Evolutionary conservation across 2,329 filamentous ascomycete species (phyloP).

Genomic region (Aspergillus transmontanensis): DNA sequence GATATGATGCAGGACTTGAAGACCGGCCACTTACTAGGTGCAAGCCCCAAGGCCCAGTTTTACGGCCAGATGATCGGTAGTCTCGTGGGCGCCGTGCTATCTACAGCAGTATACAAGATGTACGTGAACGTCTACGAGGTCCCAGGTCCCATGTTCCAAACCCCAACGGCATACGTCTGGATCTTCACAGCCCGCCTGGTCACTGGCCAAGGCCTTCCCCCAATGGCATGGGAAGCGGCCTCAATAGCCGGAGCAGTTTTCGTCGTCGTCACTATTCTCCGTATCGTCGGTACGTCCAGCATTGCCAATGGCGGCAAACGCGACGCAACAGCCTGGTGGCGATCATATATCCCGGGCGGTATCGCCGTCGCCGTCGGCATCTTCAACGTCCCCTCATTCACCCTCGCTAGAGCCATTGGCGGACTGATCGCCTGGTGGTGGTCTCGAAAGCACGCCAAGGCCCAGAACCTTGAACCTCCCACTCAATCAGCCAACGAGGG

Average conservation of each 20-base stretch:
- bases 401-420: constrained; percentile 80
- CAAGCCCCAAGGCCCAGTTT: constrained; percentile 91
- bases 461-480: not conserved
- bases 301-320: constrained; percentile 32
- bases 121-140: constrained; percentile 90
- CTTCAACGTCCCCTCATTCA: constrained; percentile 97
- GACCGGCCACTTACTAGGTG: constrained; percentile 89
- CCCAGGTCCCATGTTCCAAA: constrained; percentile 86
- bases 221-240: constrained; percentile 81
- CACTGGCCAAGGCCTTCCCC: constrained; percentile 83
- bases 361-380: constrained; percentile 97
- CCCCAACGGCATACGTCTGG: constrained; percentile 95
- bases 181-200: constrained; percentile 93
- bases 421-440: constrained; percentile 80
- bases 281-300: constrained; percentile 57
- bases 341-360: constrained; percentile 79
- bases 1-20: constrained; percentile 98
- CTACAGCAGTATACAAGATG: constrained; percentile 82
- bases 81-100: constrained; percentile 80
- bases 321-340: constrained; percentile 59
- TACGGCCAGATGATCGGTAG: constrained; percentile 94
- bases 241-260: constrained; percentile 75
- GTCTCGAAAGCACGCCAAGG: constrained; percentile 50
- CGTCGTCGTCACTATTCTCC: constrained; percentile 67
- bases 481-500: not conserved